Evolutionary conservation across 1,284 basidiomycete genomes (phyloP), one percentile per base, ranked within the genome.

Genomic region (Trametes versicolor): DNA sequence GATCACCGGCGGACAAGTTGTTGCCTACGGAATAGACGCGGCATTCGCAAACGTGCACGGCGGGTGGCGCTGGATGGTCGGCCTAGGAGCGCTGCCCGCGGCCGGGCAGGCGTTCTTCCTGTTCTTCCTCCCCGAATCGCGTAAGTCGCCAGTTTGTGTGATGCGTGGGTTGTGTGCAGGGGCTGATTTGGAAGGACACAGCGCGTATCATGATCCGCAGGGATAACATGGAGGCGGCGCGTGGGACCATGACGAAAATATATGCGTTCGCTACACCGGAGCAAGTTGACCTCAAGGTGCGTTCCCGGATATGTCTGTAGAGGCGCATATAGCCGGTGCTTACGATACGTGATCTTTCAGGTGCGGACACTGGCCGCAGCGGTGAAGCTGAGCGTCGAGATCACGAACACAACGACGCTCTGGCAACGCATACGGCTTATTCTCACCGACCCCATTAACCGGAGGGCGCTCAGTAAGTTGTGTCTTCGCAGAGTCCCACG

Each of bases 51-150:
- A 87, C 61, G 79, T 87, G 27, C 72, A 77, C 34, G 80, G 84
- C 13, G 93, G 93, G 0, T 95, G 93, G 93, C 80, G 93, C 58
- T 95, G 87, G 87, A 94, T 95, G 91, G 91, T 94, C 27, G 92
- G 91, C 1, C 79, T 94, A 0, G 90, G 91, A 19, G 84, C 85
- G 1, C 79, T 91, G 0, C 92, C 92, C 0, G 89, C 91, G 0
- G 85, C 80, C 1, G 65, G 93, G 1, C 93, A 95, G 73, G 81
- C 90, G 45, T 59, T 82, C 7, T 77, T 88, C 59, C 76, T 95
- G 56, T 79, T 85, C 58, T 87, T 91, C 74, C 80, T 95, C 2
- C 93, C 93, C 1, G 93, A 95, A 76, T 91, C 90, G 63, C 93
- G 91, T 90, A 66, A 71, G 86, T 81, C 8, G 21, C 56, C 25